Percentiles rank a stretch among this genome's conserved stretches.
Evolutionary conservation across 495 filamentous ascomycete species (phyloP).

Genomic region (Tuber aestivum): DNA sequence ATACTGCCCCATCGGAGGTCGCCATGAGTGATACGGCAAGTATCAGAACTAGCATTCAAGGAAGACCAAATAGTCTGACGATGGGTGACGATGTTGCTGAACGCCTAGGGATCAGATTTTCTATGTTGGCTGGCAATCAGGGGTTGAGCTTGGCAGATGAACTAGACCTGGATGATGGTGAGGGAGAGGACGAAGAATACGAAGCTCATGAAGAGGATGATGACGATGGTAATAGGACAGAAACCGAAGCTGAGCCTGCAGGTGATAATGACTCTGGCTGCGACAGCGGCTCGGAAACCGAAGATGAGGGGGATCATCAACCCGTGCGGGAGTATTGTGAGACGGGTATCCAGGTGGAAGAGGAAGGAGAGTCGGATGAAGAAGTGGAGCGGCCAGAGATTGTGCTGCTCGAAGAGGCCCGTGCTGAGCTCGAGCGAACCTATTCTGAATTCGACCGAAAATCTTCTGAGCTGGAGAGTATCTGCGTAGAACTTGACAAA

Average conservation of each 20-base stretch:
- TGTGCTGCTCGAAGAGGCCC: constrained; percentile 38
- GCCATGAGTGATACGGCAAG: constrained; percentile 70
- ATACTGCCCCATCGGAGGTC: constrained; percentile 41
- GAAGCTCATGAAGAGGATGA: constrained; percentile 28
- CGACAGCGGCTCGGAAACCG: constrained; percentile 24
- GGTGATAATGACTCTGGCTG: constrained; percentile 36
- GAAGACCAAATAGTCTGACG: constrained; percentile 45
- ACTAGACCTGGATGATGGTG: constrained; percentile 74
- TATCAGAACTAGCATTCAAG: constrained; percentile 68
- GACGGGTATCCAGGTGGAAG: constrained; percentile 38
- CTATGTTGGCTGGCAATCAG: constrained; percentile 54
- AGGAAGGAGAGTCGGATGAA: constrained; percentile 21
- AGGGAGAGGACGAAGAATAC: constrained; percentile 50
- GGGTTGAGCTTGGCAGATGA: constrained; percentile 83
- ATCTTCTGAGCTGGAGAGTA: constrained; percentile 32
- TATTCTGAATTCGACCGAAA: constrained; percentile 35
- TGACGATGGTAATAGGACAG: constrained; percentile 27
- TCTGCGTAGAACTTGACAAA: constrained; percentile 32
- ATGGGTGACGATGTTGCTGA: constrained; percentile 46
- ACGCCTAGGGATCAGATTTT: constrained; percentile 56
- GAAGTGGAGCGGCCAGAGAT: constrained; percentile 27
- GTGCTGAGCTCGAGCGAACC: constrained; percentile 36
- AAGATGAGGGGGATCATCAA: constrained; percentile 33
- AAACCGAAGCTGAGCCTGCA: constrained; percentile 29
- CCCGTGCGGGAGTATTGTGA: constrained; percentile 38